Base-by-base conservation (phyloP, 2,329 filamentous ascomycete species). In the Hypomyces perniciosus region DNA sequence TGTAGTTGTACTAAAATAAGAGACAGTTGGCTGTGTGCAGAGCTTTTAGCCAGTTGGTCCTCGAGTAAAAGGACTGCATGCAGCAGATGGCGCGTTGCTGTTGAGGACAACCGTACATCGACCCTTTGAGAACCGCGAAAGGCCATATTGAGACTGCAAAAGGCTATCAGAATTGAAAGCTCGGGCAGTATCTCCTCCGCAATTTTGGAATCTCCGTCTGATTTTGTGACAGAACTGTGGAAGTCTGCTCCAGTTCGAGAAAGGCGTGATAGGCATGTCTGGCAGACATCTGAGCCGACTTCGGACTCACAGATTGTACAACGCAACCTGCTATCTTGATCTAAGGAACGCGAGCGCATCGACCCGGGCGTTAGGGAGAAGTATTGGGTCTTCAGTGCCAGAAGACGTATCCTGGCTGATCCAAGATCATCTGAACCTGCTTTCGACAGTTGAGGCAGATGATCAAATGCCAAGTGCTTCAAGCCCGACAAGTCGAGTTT, bases 1-100 rank as follows among this genome's bases (percentile, higher is more conserved):
- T 79, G 77, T 2, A 81, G 59, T 49, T 78, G 76, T 1, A 78
- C 68, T 0, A 83, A 66, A 0, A 82, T 54, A 4, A 83, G 65
- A 2, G 73, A 71, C 3, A 79, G 65, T 1, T 72, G 65, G 44
- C 70, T 69, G 41, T 80, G 72, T 39, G 72, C 72, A 0, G 76
- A 72, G 0, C 69, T 71, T 45, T 65, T 60, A n/a, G 62, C 62
- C 5, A 76, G 66, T 51, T 79, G 77, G 9, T 72, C 66, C 31
- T 81, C 76, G 1, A 82, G 68, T 4, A 81, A 61, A 1, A 74
- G 52, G 2, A 75, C 63, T 0, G 78, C 79, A 42, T 75, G 76
- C 0, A 81, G 61, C 13, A 81, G 66, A 8, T 65, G 59, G 4
- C 62, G 55, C 9, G 58, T 45, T 12, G 61, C 61, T 1, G 42